Evolutionary conservation across 176 grass and related monocot genomes (phyloP).

Genomic region (Carex scoparia): DNA sequence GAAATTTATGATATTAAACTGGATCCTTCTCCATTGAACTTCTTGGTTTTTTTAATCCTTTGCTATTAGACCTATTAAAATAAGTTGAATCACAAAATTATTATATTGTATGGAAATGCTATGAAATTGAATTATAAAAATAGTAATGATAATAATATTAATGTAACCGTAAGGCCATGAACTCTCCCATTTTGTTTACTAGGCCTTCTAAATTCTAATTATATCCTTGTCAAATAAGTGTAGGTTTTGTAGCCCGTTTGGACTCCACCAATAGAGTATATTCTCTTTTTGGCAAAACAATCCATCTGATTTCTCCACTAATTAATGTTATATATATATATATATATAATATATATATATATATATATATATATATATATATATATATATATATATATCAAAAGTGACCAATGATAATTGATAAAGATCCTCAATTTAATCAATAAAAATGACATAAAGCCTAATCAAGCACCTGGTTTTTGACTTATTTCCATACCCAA

Average conservation of each 20-base stretch:
- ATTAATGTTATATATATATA: neutral
- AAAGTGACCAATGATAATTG: constrained; percentile 14
- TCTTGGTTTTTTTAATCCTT: too few species aligned
- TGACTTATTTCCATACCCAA: constrained; percentile 1
- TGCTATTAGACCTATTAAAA: neutral
- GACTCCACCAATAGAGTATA: constrained; percentile 1
- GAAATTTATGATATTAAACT: too few species aligned
- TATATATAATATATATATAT: too few species aligned
- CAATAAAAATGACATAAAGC: neutral
- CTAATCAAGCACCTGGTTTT: constrained; percentile 17
- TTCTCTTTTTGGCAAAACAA: constrained; percentile 8
- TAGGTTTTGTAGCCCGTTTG: neutral
- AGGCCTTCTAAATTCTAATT: too few species aligned
- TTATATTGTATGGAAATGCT: neutral
- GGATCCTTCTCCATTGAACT: too few species aligned
- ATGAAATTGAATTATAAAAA: neutral
- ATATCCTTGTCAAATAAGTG: constrained; percentile 11
- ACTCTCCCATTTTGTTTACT: neutral
- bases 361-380: too few species aligned
- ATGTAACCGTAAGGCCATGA: neutral
- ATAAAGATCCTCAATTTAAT: neutral
- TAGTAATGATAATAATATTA: neutral
- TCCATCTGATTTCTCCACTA: neutral
- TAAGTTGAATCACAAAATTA: neutral
- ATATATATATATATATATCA: neutral